A percentile compares a stretch with the other conserved stretches of the same genome.
phyloP scores from a whole-genome alignment of 1,284 basidiomycete genomes.

The Ceratobasidium sp. region DNA sequence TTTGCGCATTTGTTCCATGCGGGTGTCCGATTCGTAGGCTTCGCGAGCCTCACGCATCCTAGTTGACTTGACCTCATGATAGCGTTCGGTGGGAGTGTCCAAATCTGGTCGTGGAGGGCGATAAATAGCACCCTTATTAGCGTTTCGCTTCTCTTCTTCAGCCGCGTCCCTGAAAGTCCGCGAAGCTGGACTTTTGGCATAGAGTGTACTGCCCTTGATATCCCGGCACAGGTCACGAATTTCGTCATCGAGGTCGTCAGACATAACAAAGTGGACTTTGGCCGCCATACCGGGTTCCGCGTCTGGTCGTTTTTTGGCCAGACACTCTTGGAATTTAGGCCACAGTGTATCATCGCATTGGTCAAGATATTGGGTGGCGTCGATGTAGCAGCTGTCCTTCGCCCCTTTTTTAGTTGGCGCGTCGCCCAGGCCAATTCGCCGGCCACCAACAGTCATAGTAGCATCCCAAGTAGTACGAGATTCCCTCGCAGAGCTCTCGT shows the following conservation, averaged over 20 bases:
- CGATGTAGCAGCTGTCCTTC: slow-evolving; percentile 81
- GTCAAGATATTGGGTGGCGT: slow-evolving; percentile 88
- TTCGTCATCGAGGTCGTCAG: slow-evolving; percentile 74
- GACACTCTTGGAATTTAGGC: slow-evolving; percentile 70
- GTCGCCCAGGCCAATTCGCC: slow-evolving; percentile 81
- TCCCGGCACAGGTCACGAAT: slow-evolving; percentile 78
- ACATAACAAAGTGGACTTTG: slow-evolving; percentile 77
- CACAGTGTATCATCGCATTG: slow-evolving; percentile 84
- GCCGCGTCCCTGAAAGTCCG: slow-evolving; percentile 52
- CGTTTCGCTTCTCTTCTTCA: slow-evolving; percentile 49
- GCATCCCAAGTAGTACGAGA: slow-evolving; percentile 75
- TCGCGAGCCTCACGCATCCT: slow-evolving; percentile 67
- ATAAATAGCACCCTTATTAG: slow-evolving; percentile 50
- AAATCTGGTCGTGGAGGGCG: slow-evolving; percentile 48
- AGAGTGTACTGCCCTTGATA: slow-evolving; percentile 67
- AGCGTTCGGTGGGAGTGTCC: slow-evolving; percentile 53
- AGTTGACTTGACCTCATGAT: slow-evolving; percentile 67
- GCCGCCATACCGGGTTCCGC: slow-evolving; percentile 76
- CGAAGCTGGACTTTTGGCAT: slow-evolving; percentile 60
- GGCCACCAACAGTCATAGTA: slow-evolving; percentile 81
- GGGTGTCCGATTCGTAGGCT: slow-evolving; percentile 72
- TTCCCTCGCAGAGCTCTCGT: slow-evolving; percentile 55
- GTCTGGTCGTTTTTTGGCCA: slow-evolving; percentile 64
- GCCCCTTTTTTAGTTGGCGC: slow-evolving; percentile 81
- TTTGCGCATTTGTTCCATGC: slow-evolving; percentile 72